Conservation (phyloP, 805 yeast species). For the Candida sonorensis region DNA sequence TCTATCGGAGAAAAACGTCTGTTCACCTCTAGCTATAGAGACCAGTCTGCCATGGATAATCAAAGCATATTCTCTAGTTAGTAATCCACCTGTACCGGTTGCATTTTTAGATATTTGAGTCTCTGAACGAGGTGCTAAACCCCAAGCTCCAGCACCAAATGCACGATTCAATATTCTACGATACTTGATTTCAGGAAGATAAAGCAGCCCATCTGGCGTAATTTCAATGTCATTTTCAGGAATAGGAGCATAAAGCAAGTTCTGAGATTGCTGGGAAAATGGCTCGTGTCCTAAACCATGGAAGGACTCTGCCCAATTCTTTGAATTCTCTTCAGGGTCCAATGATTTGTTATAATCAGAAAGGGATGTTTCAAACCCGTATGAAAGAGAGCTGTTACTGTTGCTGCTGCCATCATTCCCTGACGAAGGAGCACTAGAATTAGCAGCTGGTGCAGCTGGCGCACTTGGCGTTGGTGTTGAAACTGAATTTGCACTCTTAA, state of each 20-base stretch:
- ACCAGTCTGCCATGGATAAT: constrained; percentile 85
- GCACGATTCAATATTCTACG: constrained; percentile 83
- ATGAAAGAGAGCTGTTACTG: too few species aligned
- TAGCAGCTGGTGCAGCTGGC: too few species aligned
- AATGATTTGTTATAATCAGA: constrained; percentile 18
- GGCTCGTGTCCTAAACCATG: constrained; percentile 81
- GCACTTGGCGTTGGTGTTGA: constrained; percentile 15
- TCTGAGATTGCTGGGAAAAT: constrained; percentile 54
- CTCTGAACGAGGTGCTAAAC: constrained; percentile 87
- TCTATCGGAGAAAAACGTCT: constrained; percentile 78
- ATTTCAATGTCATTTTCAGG: constrained; percentile 75
- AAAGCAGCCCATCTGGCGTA: constrained; percentile 90
- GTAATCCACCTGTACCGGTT: constrained; percentile 29
- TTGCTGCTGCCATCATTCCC: too few species aligned
- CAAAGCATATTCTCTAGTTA: constrained; percentile 87
- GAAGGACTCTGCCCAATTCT: constrained; percentile 83
- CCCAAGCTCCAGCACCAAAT: constrained; percentile 99
- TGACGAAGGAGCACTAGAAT: too few species aligned
- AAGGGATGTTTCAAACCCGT: too few species aligned
- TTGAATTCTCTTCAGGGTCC: constrained; percentile 15
- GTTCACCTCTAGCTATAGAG: constrained; percentile 92
- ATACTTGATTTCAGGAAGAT: constrained; percentile 92
- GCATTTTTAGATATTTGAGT: constrained; percentile 62
- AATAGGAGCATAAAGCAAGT: constrained; percentile 56
- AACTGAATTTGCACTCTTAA: constrained; percentile 12